Percentiles rank a stretch among this genome's conserved stretches.
These are phyloP conservation scores for Hyaloscypha hepaticicola DNA, from an alignment of 495 filamentous ascomycete species.

Conservation along the genomic window DNA sequence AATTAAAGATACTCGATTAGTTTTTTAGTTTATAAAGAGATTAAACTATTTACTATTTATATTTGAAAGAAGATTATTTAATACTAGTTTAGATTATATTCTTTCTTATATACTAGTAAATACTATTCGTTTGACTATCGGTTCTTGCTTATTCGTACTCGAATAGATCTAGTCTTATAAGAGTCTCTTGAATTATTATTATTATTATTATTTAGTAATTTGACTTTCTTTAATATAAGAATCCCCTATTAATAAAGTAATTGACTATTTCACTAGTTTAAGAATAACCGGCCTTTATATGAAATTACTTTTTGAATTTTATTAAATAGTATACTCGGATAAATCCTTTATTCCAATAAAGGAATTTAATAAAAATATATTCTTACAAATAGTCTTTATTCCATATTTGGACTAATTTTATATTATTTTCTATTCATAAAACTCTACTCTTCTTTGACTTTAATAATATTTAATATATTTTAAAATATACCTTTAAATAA, in stretches of 20 bases:
- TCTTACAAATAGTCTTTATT: conserved; percentile 22
- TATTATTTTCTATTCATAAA: conserved; percentile 23
- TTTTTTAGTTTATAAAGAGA: too few relatives aligned
- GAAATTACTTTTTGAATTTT: too few relatives aligned
- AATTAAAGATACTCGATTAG: too few relatives aligned
- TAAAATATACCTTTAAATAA: too few relatives aligned
- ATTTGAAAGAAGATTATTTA: too few relatives aligned
- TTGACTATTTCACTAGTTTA: conserved; percentile 13
- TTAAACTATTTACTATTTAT: too few relatives aligned
- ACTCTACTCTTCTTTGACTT: too few relatives aligned
- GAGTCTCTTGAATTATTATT: background rate
- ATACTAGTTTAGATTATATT: too few relatives aligned
- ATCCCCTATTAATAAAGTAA: conserved; percentile 23
- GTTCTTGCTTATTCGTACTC: background rate
- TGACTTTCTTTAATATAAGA: conserved; percentile 25
- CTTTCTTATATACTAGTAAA: background rate
- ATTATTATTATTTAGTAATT: conserved; percentile 21
- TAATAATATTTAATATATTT: too few relatives aligned
- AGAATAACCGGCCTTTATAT: conserved; percentile 17
- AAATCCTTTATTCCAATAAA: conserved; percentile 17
- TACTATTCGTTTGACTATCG: background rate
- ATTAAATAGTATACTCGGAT: conserved; percentile 17
- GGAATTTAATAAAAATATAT: conserved; percentile 22
- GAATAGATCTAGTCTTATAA: background rate
- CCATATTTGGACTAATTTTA: conserved; percentile 21